Conservation (phyloP, 176 grass and related monocot species). For the Rhynchospora tenuis region DNA sequence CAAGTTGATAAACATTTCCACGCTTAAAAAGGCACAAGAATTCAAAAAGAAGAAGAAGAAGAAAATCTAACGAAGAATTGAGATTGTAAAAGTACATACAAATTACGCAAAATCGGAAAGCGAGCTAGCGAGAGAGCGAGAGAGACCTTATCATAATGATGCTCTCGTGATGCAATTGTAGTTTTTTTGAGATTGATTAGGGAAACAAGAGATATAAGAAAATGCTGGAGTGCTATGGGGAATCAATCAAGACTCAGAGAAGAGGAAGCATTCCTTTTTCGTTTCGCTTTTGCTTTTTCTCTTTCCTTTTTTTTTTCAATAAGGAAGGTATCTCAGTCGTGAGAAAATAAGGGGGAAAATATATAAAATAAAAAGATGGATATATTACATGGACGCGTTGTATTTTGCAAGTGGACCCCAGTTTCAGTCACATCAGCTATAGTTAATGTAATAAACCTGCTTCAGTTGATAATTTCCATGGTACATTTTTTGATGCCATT, state of each 20-base stretch:
- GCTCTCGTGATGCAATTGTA: background rate
- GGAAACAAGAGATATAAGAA: background rate
- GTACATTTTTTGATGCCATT: background rate
- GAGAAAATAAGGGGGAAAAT: too few relatives aligned
- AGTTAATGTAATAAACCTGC: background rate
- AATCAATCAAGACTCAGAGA: background rate
- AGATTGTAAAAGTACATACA: background rate
- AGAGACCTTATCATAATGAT: background rate
- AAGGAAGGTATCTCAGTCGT: too few relatives aligned
- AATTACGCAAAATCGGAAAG: background rate
- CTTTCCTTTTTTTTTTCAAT: background rate
- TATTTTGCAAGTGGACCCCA: background rate
- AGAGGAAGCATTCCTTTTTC: background rate
- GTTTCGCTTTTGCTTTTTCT: background rate
- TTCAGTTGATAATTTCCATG: background rate
- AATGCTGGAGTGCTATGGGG: background rate
- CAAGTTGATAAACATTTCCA: background rate
- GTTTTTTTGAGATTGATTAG: background rate
- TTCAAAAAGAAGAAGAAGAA: too few relatives aligned
- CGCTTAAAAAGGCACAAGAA: background rate
- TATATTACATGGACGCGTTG: background rate
- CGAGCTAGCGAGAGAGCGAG: background rate
- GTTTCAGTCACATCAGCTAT: background rate
- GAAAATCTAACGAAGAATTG: background rate
- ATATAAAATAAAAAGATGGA: background rate